Base-by-base conservation (phyloP, 2,329 filamentous ascomycete genomes). In the Epichloe brachyelytri region DNA sequence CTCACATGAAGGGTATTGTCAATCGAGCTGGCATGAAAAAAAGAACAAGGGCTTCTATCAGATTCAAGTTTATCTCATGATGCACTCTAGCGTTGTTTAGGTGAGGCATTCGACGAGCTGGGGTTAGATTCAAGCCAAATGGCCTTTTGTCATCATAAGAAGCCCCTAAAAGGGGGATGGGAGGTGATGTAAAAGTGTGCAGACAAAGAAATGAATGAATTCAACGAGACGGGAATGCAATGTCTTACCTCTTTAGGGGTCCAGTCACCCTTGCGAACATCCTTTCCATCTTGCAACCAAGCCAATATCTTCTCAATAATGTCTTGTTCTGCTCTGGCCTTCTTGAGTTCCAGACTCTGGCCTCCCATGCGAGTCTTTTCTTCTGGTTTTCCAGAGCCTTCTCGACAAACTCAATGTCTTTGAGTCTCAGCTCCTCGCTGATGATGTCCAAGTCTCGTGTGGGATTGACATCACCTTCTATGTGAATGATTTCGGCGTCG, bases 401-500 rank as follows among this genome's bases (percentile, higher is more conserved):
- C 74, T 95, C 90, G 54, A 87, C 83, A 67, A 97, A 98, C 75
- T 98, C 94, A 58, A 96, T 96, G 71, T 98, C 93, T 77, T 98
- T 98, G 69, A 96, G 83, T 56, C 91, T 83, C 65, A 98, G 76
- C 74, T 98, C 93, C 66, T 97, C 90, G 68, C 84, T 88, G 72
- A 98, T 97, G 69, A 98, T 98, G 64, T 88, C 86, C 60, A 98
- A 72, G 76, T 98, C 93, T 65, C 93, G 85, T 54, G 86, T 80
- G 36, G 93, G 94, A 72, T 98, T 87, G 62, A 98, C 94, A 63
- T 98, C 93, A 67, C 93, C 94, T 77, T 98, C 94, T 58, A 98
- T 90, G 79, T 98, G 93, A 62, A 96, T 97, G 63, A 98, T 98
- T 73, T 98, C 93, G 54, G 91, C 93, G 76, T 98, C 93, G 66